phyloP scores from a whole-genome alignment of 352 stramenopile genomes.

The Blastocystis sp. region DNA sequence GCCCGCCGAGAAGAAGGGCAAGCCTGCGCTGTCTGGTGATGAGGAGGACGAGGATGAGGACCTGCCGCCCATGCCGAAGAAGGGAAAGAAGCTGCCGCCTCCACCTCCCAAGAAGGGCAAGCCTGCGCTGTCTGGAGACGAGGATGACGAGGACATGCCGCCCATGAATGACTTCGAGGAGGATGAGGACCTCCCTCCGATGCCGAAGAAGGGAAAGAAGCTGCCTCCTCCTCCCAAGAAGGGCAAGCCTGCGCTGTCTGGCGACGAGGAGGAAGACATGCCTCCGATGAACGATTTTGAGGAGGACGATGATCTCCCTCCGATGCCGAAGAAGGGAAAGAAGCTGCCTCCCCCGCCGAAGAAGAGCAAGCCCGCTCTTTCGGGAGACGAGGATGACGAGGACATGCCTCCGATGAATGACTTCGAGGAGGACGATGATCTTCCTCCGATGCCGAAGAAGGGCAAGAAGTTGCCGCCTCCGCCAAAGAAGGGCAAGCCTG shows the following conservation, averaged over 20 bases:
- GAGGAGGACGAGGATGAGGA: conserved; percentile 60
- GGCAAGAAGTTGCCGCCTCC: conserved; percentile 49
- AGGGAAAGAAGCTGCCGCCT: conserved; percentile 49
- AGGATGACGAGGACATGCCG: neutral
- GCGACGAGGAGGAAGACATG: neutral
- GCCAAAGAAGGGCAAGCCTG: conserved; percentile 45
- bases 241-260: neutral
- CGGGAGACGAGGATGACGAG: conserved; percentile 7
- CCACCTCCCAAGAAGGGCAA: conserved; percentile 27
- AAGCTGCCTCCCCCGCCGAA: conserved; percentile 23
- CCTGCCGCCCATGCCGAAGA: conserved; percentile 24
- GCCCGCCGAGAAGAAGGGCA: conserved; percentile 29
- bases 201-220: conserved; percentile 63
- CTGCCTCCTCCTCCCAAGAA: conserved; percentile 18
- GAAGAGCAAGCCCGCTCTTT: conserved; percentile 28
- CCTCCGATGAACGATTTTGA: conserved; percentile 36
- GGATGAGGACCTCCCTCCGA: neutral
- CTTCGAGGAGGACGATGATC: conserved; percentile 52
- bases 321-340: conserved; percentile 43
- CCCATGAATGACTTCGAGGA: conserved; percentile 48
- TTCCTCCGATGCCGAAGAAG: conserved; percentile 47
- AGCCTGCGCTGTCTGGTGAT: neutral
- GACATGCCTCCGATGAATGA: conserved; percentile 1
- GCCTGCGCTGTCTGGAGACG: neutral
- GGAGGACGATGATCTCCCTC: neutral